A percentile compares a stretch with the other conserved stretches of the same genome.
phyloP scores from a whole-genome alignment of 2,329 filamentous ascomycete genomes.

The Colletotrichum limetticola region DNA sequence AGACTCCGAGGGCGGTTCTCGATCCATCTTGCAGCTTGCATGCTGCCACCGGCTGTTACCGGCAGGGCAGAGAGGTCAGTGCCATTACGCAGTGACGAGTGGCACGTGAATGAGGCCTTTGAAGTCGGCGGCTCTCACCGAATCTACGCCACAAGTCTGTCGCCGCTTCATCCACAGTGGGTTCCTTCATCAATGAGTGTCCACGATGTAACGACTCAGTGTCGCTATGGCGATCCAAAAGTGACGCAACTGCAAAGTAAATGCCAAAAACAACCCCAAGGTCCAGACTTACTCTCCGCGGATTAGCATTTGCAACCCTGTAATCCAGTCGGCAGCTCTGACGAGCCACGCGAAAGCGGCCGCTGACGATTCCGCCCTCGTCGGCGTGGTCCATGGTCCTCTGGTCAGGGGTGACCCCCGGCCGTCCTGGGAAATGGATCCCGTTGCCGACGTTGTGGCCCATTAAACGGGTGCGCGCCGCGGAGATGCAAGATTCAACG shows the following conservation, averaged over 20 bases:
- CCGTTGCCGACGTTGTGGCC: not conserved
- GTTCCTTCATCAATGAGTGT: not conserved
- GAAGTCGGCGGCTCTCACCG: not conserved
- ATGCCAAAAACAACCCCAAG: not conserved
- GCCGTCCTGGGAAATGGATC: not conserved
- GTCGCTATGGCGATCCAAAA: not conserved
- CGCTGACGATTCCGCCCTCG: not conserved
- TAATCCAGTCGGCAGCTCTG: not conserved
- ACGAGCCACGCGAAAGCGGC: not conserved
- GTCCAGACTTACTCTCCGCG: not conserved
- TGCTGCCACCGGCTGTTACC: not conserved
- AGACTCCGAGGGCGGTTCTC: not conserved
- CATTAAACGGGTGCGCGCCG: not conserved
- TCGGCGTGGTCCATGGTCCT: not conserved
- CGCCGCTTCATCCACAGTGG: not conserved
- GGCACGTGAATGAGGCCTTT: not conserved
- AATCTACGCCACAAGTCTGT: too few relatives aligned
- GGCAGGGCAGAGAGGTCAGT: not conserved
- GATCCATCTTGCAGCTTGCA: not conserved
- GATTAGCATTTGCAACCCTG: not conserved
- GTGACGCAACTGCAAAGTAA: not conserved
- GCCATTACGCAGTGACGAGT: not conserved
- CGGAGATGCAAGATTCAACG: constrained; percentile 28
- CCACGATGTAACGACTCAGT: not conserved
- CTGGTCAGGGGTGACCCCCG: not conserved